Evolutionary conservation across 352 stramenopile genomes (phyloP), one percentile per base, ranked within the genome.

Genomic region (Hyaloperonospora brassicae): DNA sequence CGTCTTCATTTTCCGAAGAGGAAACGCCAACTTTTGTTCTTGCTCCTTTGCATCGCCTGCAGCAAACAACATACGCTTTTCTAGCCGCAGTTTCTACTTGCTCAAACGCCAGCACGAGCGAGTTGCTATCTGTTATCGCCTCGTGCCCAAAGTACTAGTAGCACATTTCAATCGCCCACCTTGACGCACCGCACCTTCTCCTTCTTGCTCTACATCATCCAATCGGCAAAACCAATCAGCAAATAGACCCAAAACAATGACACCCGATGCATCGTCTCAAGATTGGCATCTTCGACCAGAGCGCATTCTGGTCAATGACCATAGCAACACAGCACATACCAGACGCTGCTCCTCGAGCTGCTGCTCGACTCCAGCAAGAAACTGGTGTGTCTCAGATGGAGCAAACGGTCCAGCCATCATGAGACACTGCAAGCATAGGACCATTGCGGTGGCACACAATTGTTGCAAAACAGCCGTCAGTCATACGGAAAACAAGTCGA

Each of bases 351-450:
- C 31, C 21, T 30, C n/a, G 8, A 80, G 47, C 13, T 71, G 41
- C 12, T 50, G 10, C 47, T 84, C 69, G 1, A 84, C 59, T 1
- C 41, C 46, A 5, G 49, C 48, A 54, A 91, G 74, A 50, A 89
- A 61, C 25, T 34, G 47, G 57, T 88, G 81, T 3, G 79, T 75
- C 23, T 69, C 55, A 8, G 10, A 34, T 25, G 66, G 48, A 5
- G 74, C 72, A 21, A 77, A 53, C 8, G 81, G 79, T 2, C 81
- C 81, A 14, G 76, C 72, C 81, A 91, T 89, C 72, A 91, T 86
- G 10, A 91, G 50, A 44, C 73, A 80, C 70, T 81, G 27, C n/a
- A 64, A 35, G 10, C 30, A 24, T 25, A 42, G 38, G 14, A 44
- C 24, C 27, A 31, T 31, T 31, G 27, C 27, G 7, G 27, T 31